Base-by-base conservation (phyloP, 345 rosid species). In the Limnanthes douglasii region DNA sequence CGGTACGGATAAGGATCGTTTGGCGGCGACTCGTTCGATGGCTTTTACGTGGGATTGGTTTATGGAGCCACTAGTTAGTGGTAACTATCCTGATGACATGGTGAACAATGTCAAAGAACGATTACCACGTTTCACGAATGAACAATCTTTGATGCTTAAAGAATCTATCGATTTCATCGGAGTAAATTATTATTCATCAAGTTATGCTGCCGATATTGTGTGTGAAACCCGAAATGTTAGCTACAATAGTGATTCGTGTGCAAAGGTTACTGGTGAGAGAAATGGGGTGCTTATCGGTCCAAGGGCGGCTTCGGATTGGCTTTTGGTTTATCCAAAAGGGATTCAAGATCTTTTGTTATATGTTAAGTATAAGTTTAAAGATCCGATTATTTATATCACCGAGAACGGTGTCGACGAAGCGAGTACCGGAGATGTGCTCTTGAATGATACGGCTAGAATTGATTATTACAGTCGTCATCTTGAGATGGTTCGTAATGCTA, bases 141-240 rank as follows among this genome's bases (percentile, higher is more conserved):
- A 59, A 42, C 62, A 75, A 54, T 70, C 84, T 1, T 27, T 58
- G 39, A 56, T 70, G 65, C 30, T 75, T 3, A 68, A 59, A 19
- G 78, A 68, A 1, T 74, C 78, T 1, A 34, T 55, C 32, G 78
- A 70, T 59, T 74, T 70, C 46, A 41, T 74, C 16, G 78, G 75
- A 16, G 37, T 74, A 48, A 74, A 74, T 41, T 74, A 74, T 43
- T 70, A 74, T 36, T 61, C 72, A 2, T 41, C 70, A 10, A 1
- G 19, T 35, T 74, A 70, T 27, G 72, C 61, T 9, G 46, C 60
- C 5, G 41, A 56, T 18, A 12, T 21, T 1, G 49, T 60, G 7
- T 45, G 58, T 11, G 31, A 50, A 24, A 40, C 31, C 1, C 8
- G 12, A 18, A 23, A 54, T 8, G 7, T 40, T 31, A 66, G 60